A percentile compares a stretch with the other conserved stretches of the same genome.
phyloP scores from a whole-genome alignment of 2,329 filamentous ascomycete species.

The Aspergillus sp. region DNA sequence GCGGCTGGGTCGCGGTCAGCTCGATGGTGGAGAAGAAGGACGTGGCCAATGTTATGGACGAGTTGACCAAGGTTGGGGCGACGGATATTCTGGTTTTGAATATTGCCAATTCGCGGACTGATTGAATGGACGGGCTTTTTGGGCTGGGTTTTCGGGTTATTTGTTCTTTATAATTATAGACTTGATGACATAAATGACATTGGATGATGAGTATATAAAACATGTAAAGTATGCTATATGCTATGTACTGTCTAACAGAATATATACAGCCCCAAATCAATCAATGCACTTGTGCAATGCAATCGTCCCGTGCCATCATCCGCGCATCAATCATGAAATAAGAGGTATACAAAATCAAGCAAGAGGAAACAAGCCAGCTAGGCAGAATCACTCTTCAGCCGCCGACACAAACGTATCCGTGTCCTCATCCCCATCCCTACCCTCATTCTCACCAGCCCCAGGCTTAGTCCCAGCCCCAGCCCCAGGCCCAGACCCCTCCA shows the following conservation, averaged over 20 bases:
- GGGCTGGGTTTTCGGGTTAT: neutral
- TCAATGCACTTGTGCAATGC: neutral
- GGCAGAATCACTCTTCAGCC: too few species aligned
- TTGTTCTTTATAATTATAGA: neutral
- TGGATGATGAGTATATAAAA: neutral
- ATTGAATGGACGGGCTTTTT: conserved; percentile 9
- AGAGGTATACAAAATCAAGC: too few species aligned
- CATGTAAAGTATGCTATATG: neutral
- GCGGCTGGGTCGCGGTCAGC: conserved; percentile 88
- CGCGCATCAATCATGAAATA: too few species aligned
- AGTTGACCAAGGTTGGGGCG: conserved; percentile 64
- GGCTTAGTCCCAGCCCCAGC: too few species aligned
- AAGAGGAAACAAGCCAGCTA: too few species aligned
- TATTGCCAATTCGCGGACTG: conserved; percentile 67
- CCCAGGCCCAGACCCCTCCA: too few species aligned
- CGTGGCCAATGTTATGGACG: conserved; percentile 80
- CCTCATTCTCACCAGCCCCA: too few species aligned
- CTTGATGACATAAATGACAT: neutral
- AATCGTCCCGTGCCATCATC: neutral
- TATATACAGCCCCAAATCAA: neutral
- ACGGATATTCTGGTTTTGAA: conserved; percentile 77
- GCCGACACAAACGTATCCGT: too few species aligned
- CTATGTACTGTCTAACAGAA: neutral
- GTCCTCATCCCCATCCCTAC: too few species aligned
- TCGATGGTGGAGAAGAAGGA: conserved; percentile 86